phyloP scores from a whole-genome alignment of 2,329 filamentous ascomycete genomes.

The Neonectria sp. region DNA sequence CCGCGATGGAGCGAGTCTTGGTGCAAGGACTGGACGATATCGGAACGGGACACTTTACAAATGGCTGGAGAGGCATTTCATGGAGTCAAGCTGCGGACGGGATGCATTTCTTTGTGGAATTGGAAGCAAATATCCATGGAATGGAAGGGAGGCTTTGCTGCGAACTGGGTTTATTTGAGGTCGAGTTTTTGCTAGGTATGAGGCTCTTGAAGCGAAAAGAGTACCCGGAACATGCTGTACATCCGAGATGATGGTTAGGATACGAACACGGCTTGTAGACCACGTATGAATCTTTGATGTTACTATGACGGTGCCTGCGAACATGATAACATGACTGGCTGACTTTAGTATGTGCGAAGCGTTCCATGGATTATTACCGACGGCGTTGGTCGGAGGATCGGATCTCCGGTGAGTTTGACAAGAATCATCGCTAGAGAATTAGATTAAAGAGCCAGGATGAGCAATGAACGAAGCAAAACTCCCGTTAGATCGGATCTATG shows the following conservation, averaged over 20 bases:
- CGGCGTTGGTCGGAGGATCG: neutral
- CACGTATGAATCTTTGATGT: constrained; percentile 28
- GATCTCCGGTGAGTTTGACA: neutral
- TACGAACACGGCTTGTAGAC: constrained; percentile 20
- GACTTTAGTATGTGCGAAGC: neutral
- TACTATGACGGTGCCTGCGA: constrained; percentile 10
- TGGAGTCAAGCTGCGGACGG: constrained; percentile 21
- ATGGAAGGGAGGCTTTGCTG: constrained; percentile 25
- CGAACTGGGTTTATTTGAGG: constrained; percentile 17
- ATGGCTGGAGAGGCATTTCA: constrained; percentile 22
- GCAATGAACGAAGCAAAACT: neutral
- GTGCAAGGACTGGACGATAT: constrained; percentile 11
- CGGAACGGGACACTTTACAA: constrained; percentile 7
- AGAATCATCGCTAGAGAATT: neutral
- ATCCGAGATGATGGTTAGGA: constrained; percentile 12
- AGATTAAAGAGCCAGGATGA: neutral
- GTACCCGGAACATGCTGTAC: constrained; percentile 21
- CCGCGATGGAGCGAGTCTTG: constrained; percentile 7
- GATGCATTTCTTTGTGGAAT: constrained; percentile 15
- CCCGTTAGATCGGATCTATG: neutral
- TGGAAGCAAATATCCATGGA: constrained; percentile 19
- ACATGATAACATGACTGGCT: constrained; percentile 5
- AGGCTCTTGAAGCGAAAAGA: constrained; percentile 21
- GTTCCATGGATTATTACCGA: neutral
- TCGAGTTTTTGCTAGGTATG: constrained; percentile 24